phyloP scores from a whole-genome alignment of 106 monocot genomes.

The Vanilla planifolia region DNA sequence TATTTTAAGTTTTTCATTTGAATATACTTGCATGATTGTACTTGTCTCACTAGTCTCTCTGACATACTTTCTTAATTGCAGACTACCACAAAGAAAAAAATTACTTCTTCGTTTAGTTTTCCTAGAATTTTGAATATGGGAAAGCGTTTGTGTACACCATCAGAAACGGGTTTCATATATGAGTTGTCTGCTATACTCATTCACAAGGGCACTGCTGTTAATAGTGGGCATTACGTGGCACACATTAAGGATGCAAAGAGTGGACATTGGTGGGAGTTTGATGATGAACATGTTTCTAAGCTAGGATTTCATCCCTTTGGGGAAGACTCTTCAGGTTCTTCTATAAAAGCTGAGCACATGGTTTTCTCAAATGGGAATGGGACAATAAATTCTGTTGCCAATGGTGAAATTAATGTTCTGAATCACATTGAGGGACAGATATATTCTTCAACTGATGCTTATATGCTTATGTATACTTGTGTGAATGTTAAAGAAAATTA shows the following conservation, averaged over 20 bases:
- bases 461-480: slow-evolving; percentile 91
- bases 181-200: slow-evolving; percentile 91
- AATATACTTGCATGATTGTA: background rate
- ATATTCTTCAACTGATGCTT: slow-evolving; percentile 92
- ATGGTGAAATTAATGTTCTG: slow-evolving; percentile 25
- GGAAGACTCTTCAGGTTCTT: slow-evolving; percentile 30
- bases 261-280: slow-evolving; percentile 98
- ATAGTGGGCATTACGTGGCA: slow-evolving; percentile 95
- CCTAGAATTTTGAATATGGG: slow-evolving; percentile 67
- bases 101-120: slow-evolving; percentile 83
- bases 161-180: slow-evolving; percentile 42
- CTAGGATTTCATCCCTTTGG: slow-evolving; percentile 81
- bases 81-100: slow-evolving; percentile 97
- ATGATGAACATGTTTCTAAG: slow-evolving; percentile 89
- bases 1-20: background rate
- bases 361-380: slow-evolving; percentile 5
- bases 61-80: slow-evolving; percentile 20
- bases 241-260: slow-evolving; percentile 87
- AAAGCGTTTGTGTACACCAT: slow-evolving; percentile 28
- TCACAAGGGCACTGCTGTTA: slow-evolving; percentile 87
- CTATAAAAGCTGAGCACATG: slow-evolving; percentile 24
- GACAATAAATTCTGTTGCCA: slow-evolving; percentile 16
- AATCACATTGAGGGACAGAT: slow-evolving; percentile 29
- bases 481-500: slow-evolving; percentile 14
- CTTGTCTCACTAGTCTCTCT: background rate